These are phyloP conservation scores for Malassezia obtusa DNA, from an alignment of 1,284 basidiomycete species.

Conservation along the genomic window DNA sequence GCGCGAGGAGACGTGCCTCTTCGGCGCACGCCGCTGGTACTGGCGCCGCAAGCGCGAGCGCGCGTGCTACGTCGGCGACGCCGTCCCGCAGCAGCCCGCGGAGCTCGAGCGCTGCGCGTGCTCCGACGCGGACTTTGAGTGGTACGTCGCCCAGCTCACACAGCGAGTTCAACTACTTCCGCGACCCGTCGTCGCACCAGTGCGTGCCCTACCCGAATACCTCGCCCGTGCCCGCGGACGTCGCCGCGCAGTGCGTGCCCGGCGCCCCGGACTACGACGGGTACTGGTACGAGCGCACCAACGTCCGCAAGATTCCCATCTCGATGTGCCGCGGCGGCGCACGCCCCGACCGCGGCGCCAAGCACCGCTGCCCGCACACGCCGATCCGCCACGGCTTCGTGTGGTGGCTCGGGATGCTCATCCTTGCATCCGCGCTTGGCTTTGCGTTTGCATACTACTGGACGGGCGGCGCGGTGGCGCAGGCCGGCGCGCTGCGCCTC, in stretches of 20 bases:
- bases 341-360: constrained; percentile 34
- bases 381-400: constrained; percentile 28
- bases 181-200: constrained; percentile 23
- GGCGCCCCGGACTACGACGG: constrained; percentile 24
- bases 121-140: constrained; percentile 43
- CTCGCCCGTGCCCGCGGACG: constrained; percentile 20
- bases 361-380: constrained; percentile 30
- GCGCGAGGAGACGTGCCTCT: constrained; percentile 40
- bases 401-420: constrained; percentile 36
- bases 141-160: constrained; percentile 10
- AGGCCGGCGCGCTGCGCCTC: constrained; percentile 37
- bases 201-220: constrained; percentile 38
- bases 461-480: constrained; percentile 55
- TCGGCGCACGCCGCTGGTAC: constrained; percentile 43
- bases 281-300: constrained; percentile 45
- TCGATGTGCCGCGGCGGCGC: constrained; percentile 36
- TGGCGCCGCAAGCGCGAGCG: constrained; percentile 40
- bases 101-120: constrained; percentile 33
- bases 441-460: constrained; percentile 32
- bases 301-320: constrained; percentile 38
- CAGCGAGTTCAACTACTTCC: constrained; percentile 43
- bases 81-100: constrained; percentile 30
- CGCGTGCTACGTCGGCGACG: constrained; percentile 39
- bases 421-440: constrained; percentile 26
- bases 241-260: constrained; percentile 29